These are phyloP conservation scores for Diophrys appendiculata DNA, from an alignment of 73 alveolate genomes.

Conservation along the genomic window DNA sequence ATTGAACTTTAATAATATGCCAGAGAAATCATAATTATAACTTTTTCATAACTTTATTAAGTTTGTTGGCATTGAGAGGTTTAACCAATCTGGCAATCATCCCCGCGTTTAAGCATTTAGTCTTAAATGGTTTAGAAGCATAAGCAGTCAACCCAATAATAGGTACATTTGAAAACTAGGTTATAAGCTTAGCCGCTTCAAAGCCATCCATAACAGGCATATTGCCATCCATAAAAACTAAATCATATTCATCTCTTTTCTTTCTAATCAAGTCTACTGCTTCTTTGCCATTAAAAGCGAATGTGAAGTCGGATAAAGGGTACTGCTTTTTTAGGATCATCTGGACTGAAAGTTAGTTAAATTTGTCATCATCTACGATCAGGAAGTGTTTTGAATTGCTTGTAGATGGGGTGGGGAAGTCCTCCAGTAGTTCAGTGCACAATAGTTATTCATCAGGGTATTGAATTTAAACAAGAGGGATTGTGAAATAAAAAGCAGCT, in stretches of 20 bases:
- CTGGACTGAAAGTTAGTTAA: not conserved
- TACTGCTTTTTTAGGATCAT: not conserved
- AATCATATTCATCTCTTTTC: not conserved
- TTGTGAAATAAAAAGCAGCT: not conserved
- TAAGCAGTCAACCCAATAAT: not conserved
- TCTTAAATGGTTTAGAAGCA: not conserved
- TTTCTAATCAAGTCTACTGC: not conserved
- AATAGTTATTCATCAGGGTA: not conserved
- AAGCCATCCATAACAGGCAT: not conserved
- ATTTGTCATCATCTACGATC: not conserved
- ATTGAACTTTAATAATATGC: no score
- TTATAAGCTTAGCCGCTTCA: not conserved
- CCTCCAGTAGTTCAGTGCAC: no score
- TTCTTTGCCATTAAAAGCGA: not conserved
- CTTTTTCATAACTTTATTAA: not conserved
- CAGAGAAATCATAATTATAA: no score
- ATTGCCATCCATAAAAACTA: not conserved
- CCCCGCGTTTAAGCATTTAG: not conserved
- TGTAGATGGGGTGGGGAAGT: no score
- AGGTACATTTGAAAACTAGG: not conserved
- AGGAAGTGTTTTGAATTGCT: no score
- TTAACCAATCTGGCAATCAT: not conserved
- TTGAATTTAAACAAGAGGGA: not conserved
- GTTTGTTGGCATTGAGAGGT: not conserved
- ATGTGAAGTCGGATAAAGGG: not conserved